Evolutionary conservation across 306 rosid species (phyloP).

Genomic region (Quercus ilex): DNA sequence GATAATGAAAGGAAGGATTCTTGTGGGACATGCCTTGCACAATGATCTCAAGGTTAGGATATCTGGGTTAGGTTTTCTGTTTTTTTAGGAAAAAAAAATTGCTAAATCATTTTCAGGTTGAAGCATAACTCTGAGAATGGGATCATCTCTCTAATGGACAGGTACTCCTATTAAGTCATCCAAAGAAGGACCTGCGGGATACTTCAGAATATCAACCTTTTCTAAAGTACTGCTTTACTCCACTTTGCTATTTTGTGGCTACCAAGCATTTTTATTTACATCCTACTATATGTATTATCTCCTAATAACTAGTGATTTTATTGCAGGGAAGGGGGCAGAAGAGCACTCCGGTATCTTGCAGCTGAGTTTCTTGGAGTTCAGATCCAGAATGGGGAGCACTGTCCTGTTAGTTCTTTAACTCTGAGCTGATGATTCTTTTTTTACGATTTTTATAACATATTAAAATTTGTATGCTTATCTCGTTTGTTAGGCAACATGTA

Average conservation of each 20-base stretch:
- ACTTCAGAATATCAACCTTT: constrained; percentile 78
- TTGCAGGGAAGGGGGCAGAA: constrained; percentile 51
- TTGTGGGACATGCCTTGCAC: constrained; percentile 90
- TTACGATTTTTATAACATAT: background rate
- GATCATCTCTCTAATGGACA: constrained; percentile 29
- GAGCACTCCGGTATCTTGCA: constrained; percentile 83
- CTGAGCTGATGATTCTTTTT: background rate
- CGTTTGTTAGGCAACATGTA: background rate
- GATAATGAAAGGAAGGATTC: constrained; percentile 69
- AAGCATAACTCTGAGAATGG: constrained; percentile 1
- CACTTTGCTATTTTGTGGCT: background rate
- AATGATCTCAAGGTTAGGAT: constrained; percentile 82
- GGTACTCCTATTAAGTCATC: constrained; percentile 89
- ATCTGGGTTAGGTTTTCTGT: constrained; percentile 7
- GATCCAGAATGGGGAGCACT: constrained; percentile 93
- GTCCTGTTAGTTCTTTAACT: constrained; percentile 67
- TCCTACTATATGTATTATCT: background rate
- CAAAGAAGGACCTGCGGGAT: constrained; percentile 73
- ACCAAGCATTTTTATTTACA: background rate
- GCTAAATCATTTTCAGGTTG: constrained; percentile 1
- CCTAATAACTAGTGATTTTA: constrained; percentile 28
- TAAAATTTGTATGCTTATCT: background rate
- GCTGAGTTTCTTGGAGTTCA: constrained; percentile 64
- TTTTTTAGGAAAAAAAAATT: background rate
- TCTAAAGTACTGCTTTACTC: constrained; percentile 41